Conservation (phyloP, 1,284 basidiomycete genomes). For the Baeospora myosura region DNA sequence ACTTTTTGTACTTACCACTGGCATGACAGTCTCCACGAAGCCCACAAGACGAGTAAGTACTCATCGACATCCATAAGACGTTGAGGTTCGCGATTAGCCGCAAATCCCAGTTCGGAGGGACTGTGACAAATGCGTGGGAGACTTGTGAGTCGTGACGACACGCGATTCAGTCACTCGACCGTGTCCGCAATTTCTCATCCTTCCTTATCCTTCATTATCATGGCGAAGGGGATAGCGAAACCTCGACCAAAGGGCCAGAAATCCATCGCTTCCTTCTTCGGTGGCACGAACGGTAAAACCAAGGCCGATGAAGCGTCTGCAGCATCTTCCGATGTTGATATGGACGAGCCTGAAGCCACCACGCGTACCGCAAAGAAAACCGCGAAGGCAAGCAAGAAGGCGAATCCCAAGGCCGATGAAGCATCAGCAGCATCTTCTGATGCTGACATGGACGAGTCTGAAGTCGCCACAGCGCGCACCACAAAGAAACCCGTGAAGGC, state of each 20-base stretch:
- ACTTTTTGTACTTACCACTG: too few relatives aligned
- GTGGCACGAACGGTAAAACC: background rate
- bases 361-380: background rate
- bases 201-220: too few relatives aligned
- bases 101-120: too few relatives aligned
- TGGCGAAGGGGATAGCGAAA: constrained; percentile 5
- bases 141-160: too few relatives aligned
- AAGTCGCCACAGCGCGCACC: background rate
- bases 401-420: background rate
- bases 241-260: constrained; percentile 17
- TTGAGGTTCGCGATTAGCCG: too few relatives aligned
- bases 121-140: too few relatives aligned
- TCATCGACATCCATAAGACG: too few relatives aligned
- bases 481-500: background rate
- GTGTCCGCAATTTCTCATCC: too few relatives aligned
- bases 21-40: too few relatives aligned
- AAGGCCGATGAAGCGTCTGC: background rate
- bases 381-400: background rate
- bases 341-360: background rate
- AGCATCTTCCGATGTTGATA: background rate
- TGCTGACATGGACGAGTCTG: background rate
- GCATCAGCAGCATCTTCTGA: background rate
- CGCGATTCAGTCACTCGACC: too few relatives aligned
- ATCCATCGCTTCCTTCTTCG: background rate
- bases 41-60: too few relatives aligned